Conservation (phyloP, 2,329 filamentous ascomycete species). For the Eutypella sp. region DNA sequence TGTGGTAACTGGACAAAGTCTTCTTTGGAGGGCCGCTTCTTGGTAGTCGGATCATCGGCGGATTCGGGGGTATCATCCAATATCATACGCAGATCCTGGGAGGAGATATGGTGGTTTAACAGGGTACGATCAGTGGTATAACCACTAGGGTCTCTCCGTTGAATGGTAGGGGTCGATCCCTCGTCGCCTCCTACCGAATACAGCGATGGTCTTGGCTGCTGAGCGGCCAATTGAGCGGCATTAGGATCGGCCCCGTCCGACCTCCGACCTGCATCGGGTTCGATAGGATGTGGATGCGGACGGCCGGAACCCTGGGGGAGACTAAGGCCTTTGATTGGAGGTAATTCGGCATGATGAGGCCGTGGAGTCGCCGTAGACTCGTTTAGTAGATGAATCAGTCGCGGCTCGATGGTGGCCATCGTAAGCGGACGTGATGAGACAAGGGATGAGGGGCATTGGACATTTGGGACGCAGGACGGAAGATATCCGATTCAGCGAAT, state of each 20-base stretch:
- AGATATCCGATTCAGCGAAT: conserved; percentile 10
- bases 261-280: conserved; percentile 41
- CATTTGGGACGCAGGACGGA: conserved; percentile 31
- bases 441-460: conserved; percentile 27
- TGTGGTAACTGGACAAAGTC: conserved; percentile 61
- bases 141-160: conserved; percentile 17
- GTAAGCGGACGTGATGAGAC: conserved; percentile 31
- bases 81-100: conserved; percentile 41
- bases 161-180: conserved; percentile 6
- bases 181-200: conserved; percentile 24
- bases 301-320: conserved; percentile 39
- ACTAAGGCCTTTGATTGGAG: conserved; percentile 46
- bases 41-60: conserved; percentile 42
- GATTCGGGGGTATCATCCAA: conserved; percentile 39
- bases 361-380: conserved; percentile 45
- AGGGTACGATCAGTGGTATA: conserved; percentile 21
- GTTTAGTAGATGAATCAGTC: conserved; percentile 61
- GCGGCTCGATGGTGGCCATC: conserved; percentile 64
- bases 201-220: conserved; percentile 24
- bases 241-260: conserved; percentile 30
- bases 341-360: conserved; percentile 45
- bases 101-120: conserved; percentile 29
- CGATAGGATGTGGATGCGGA: conserved; percentile 38
- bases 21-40: conserved; percentile 56
- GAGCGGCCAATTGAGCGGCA: conserved; percentile 19